phyloP scores from a whole-genome alignment of 1,284 basidiomycete genomes.

The Xerocomus amazonicus region DNA sequence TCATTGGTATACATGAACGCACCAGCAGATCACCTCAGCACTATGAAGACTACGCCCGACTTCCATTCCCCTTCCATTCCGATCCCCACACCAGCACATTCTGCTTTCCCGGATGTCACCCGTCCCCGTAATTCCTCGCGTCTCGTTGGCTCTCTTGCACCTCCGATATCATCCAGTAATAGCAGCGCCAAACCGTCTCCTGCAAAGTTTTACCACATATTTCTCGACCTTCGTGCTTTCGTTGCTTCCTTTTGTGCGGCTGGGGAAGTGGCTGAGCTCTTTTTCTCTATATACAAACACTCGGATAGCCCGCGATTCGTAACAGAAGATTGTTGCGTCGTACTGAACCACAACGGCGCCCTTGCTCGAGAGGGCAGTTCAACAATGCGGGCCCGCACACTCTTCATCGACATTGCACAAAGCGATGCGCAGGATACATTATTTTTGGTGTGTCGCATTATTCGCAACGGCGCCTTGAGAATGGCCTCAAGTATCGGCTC shows the following conservation, averaged over 20 bases:
- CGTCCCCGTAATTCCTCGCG: constrained; percentile 47
- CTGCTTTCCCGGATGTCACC: constrained; percentile 59
- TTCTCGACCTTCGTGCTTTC: constrained; percentile 88
- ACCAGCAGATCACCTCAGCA: constrained; percentile 38
- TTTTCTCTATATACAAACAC: constrained; percentile 91
- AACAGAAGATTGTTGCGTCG: constrained; percentile 89
- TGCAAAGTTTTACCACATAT: constrained; percentile 83
- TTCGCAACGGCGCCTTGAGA: constrained; percentile 86
- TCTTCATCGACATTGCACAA: constrained; percentile 86
- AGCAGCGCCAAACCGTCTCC: constrained; percentile 38
- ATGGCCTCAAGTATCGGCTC: constrained; percentile 57
- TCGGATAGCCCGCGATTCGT: constrained; percentile 76
- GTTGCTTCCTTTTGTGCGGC: constrained; percentile 86
- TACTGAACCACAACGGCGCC: constrained; percentile 90
- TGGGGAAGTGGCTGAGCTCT: constrained; percentile 90
- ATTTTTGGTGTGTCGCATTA: constrained; percentile 86
- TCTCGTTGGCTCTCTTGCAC: constrained; percentile 45
- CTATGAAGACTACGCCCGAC: constrained; percentile 37
- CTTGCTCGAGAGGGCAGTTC: constrained; percentile 69
- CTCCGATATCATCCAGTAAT: constrained; percentile 12
- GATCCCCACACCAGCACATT: constrained; percentile 59
- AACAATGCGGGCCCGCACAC: constrained; percentile 60
- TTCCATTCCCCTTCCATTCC: constrained; percentile 40
- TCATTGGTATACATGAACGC: constrained; percentile 79
- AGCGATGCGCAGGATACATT: constrained; percentile 83